Base-by-base conservation (phyloP, 2,329 filamentous ascomycete genomes). In the Dactylellina cionopaga region DNA sequence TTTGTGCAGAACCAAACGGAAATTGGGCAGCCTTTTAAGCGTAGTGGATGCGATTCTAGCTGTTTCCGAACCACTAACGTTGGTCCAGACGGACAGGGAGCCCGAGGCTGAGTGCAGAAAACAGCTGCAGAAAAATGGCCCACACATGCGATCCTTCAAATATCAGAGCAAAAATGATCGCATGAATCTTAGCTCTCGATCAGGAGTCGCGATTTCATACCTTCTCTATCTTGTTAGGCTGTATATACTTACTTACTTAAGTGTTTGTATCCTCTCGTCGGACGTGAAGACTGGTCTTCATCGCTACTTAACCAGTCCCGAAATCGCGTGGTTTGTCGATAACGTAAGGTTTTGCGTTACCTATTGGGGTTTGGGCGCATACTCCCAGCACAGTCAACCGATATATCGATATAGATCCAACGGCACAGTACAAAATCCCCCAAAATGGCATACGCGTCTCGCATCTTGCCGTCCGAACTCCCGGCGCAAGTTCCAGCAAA, bases 71-170 rank as follows among this genome's bases (percentile, higher is more conserved):
- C 51, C 41, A 58, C 37, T 54, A 71, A 62, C 58, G 41, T 56
- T 49, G 56, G 65, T 17, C 51, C 51, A 27, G n/a, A 43, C 10
- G 47, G 31, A 24, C 24, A 51, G 54, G 54, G 24, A 51, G 33
- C 33, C 51, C 65, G 68, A 72, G 68, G 68, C 68, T 72, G 68
- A 72, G 62, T 54, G 52, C 44, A 22, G 27, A 49, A 9, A 15
- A 3, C 11, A 22, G 3, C 22, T 13, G 31, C 15, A 33, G 17
- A 27, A 60, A 54, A 68, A 37, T 24, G 25, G 22, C 17, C 44
- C 46, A 49, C 63, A 58, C 54, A 52, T 59, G 63, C 68, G 59
- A 72, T 72, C 54, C 68, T 65, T 47, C 41, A 10, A 54, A 65
- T 54, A 52, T 27, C 37, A 47, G 29, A 10, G 55, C 15, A 7